Conservation (phyloP, 2,329 filamentous ascomycete genomes). For the Neofusicoccum cordaticola region DNA sequence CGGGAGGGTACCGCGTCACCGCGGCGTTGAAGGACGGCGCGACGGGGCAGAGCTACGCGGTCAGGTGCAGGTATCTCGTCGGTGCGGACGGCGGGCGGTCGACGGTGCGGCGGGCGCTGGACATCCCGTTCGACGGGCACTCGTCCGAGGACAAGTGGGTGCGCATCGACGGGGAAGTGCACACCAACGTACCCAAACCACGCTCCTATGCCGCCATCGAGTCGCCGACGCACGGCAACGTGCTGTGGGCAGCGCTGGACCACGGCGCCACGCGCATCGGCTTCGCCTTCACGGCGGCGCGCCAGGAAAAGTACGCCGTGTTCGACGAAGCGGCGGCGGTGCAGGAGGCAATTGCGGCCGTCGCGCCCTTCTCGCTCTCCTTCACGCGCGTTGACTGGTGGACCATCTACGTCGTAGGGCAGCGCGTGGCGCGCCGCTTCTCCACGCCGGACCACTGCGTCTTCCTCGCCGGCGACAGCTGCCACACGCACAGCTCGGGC, state of each 20-base stretch:
- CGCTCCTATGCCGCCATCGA: constrained; percentile 51
- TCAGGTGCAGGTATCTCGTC: constrained; percentile 48
- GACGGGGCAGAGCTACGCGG: constrained; percentile 26
- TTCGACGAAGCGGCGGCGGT: constrained; percentile 38
- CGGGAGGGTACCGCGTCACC: constrained; percentile 22
- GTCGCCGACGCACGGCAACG: constrained; percentile 52
- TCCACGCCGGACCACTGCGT: constrained; percentile 41
- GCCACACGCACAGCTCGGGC: constrained; percentile 55
- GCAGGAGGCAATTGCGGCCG: constrained; percentile 38
- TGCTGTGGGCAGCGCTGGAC: constrained; percentile 55
- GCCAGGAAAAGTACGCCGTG: constrained; percentile 34
- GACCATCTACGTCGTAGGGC: constrained; percentile 44
- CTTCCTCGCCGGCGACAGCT: constrained; percentile 57
- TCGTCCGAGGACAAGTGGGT: constrained; percentile 54
- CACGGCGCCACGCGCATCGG: constrained; percentile 54
- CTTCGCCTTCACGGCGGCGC: constrained; percentile 49
- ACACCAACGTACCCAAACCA: constrained; percentile 50
- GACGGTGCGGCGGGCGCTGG: constrained; percentile 46
- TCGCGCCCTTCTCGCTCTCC: constrained; percentile 40
- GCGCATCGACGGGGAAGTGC: constrained; percentile 50
- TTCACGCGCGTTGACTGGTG: constrained; percentile 45
- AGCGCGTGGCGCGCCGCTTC: constrained; percentile 37
- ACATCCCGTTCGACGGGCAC: constrained; percentile 51
- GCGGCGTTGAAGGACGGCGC: constrained; percentile 30
- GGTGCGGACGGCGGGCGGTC: constrained; percentile 53